Evolutionary conservation across 495 filamentous ascomycete species (phyloP).

Genomic region (Trichoderma asperelloides): DNA sequence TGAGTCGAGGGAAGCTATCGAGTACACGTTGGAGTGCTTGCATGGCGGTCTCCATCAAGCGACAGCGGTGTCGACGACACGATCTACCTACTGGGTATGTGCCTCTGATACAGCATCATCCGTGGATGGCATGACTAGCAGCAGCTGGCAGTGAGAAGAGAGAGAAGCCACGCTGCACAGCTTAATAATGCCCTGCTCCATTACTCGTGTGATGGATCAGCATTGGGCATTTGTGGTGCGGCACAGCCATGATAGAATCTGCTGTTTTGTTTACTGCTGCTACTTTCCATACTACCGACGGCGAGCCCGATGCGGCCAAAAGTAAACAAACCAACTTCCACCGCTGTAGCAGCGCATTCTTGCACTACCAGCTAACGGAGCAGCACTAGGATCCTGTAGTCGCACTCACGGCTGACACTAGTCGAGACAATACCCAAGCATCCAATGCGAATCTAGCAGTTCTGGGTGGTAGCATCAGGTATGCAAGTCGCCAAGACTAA

Average conservation of each 20-base stretch:
- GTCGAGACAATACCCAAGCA: no score
- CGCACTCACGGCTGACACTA: no score
- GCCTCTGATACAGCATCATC: no score
- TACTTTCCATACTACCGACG: not conserved
- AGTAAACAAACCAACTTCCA: not conserved
- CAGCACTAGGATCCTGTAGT: no score
- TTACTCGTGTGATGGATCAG: no score
- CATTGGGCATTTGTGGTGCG: no score
- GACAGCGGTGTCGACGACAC: not conserved
- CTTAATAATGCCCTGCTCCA: no score
- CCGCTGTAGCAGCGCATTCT: not conserved
- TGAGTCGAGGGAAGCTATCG: not conserved
- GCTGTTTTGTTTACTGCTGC: not conserved
- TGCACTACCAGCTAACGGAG: not conserved
- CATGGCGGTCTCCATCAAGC: not conserved
- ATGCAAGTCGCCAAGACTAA: not conserved
- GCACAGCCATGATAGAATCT: not conserved
- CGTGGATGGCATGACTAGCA: no score
- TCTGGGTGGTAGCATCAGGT: no score
- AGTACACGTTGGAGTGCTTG: constrained; percentile 7
- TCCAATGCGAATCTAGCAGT: no score
- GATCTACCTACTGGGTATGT: no score
- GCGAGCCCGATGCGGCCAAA: not conserved
- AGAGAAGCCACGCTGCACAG: not conserved
- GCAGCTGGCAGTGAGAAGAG: no score